Conservation (phyloP, 1,139 yeast genomes). For the Hansenula sp. region DNA sequence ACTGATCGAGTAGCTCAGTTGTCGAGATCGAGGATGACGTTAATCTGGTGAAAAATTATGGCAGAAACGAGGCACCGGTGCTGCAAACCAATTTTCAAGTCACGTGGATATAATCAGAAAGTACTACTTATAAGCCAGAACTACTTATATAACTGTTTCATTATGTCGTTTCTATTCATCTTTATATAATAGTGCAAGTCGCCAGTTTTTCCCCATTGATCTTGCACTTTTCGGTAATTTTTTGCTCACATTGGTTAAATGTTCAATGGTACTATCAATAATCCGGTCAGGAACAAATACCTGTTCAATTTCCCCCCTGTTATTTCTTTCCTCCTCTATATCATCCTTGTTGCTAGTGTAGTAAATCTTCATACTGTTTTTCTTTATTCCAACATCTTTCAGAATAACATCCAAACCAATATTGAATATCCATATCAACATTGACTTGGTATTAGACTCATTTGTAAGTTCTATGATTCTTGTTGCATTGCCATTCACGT, state of each 20-base stretch:
- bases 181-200: slow-evolving; percentile 23
- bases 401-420: slow-evolving; percentile 36
- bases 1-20: too few relatives aligned
- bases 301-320: slow-evolving; percentile 35
- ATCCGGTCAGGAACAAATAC: slow-evolving; percentile 30
- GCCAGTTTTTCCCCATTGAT: slow-evolving; percentile 27
- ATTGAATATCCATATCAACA: slow-evolving; percentile 55
- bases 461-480: slow-evolving; percentile 34
- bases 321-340: slow-evolving; percentile 22
- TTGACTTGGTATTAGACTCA: slow-evolving; percentile 12
- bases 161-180: background rate
- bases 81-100: too few relatives aligned
- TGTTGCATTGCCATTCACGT: slow-evolving; percentile 42
- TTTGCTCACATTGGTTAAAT: slow-evolving; percentile 26
- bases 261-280: slow-evolving; percentile 23
- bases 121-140: too few relatives aligned
- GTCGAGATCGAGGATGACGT: too few relatives aligned
- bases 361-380: slow-evolving; percentile 40
- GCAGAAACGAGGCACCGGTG: background rate
- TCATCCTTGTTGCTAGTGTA: slow-evolving; percentile 24
- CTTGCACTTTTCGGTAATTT: slow-evolving; percentile 31
- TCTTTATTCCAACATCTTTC: slow-evolving; percentile 20
- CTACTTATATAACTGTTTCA: too few relatives aligned
- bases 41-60: too few relatives aligned
- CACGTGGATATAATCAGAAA: too few relatives aligned